These are phyloP conservation scores for Primulina tabacum DNA, from an alignment of 257 asterid genomes.

Conservation along the genomic window DNA sequence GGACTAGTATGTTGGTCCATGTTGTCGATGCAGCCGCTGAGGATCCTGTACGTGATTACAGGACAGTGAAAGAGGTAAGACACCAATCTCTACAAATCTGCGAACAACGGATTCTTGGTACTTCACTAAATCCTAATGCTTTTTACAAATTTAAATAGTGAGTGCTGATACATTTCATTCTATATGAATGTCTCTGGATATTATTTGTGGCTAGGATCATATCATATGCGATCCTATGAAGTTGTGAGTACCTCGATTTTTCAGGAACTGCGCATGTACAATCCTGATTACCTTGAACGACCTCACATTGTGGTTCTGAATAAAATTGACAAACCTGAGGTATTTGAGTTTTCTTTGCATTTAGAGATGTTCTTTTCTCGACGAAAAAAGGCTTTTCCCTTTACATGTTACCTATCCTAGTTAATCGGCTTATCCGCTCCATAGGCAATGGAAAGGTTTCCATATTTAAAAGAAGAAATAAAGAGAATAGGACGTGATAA, in stretches of 20 bases:
- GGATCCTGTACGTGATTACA: slow-evolving; percentile 83
- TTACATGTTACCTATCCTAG: slow-evolving; percentile 4
- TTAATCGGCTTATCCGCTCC: slow-evolving; percentile 17
- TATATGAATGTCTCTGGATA: background rate
- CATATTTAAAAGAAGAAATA: slow-evolving; percentile 59
- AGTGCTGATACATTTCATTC: background rate
- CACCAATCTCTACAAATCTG: background rate
- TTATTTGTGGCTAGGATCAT: background rate
- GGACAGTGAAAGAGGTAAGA: slow-evolving; percentile 86
- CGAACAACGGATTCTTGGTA: background rate
- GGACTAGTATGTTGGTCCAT: slow-evolving; percentile 90
- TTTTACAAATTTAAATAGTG: background rate
- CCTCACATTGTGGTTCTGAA: slow-evolving; percentile 86
- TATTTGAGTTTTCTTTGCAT: slow-evolving; percentile 25
- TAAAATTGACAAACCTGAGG: slow-evolving; percentile 87
- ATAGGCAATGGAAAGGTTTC: slow-evolving; percentile 74
- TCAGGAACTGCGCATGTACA: slow-evolving; percentile 98
- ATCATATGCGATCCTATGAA: background rate
- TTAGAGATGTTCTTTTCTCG: slow-evolving; percentile 7
- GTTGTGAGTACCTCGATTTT: slow-evolving; percentile 22
- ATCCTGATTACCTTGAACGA: slow-evolving; percentile 89
- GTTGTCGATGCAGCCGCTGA: slow-evolving; percentile 81
- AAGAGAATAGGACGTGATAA: slow-evolving; percentile 56
- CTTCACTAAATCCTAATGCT: background rate
- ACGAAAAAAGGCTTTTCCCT: slow-evolving; percentile 4